Evolutionary conservation across 2,329 filamentous ascomycete species (phyloP).

Genomic region (Fusarium foetens): DNA sequence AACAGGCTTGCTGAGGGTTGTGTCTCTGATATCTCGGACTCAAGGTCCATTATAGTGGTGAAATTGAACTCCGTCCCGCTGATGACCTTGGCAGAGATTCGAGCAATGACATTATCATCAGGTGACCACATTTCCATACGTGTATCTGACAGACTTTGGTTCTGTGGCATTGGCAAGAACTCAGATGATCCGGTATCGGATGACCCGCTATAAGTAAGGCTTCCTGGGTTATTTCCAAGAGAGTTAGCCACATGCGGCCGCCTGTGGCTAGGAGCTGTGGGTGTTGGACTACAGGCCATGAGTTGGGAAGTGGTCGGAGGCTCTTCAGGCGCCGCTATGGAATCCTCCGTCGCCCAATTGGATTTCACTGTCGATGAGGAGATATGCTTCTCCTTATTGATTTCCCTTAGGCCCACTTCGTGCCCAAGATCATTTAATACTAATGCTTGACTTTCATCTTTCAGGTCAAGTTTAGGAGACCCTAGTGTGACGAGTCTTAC

Average conservation of each 20-base stretch:
- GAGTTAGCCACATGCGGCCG: not conserved
- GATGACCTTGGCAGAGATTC: not conserved
- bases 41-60: not conserved
- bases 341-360: not conserved
- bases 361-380: not conserved
- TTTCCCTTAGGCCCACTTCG: not conserved
- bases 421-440: not conserved
- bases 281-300: no score
- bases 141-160: no score
- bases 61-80: no score
- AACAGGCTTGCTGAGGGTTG: not conserved
- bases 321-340: not conserved
- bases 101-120: not conserved
- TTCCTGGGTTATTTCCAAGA: not conserved
- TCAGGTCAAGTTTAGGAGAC: not conserved
- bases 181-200: no score
- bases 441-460: not conserved
- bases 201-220: not conserved
- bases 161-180: no score
- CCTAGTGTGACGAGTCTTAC: not conserved
- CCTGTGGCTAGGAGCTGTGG: not conserved
- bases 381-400: not conserved
- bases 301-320: accelerated
- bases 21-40: not conserved
- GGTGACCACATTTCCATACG: not conserved